A percentile compares a stretch with the other conserved stretches of the same genome.
phyloP scores from a whole-genome alignment of 805 yeast genomes.

The Cyberlindnera lachancei region DNA sequence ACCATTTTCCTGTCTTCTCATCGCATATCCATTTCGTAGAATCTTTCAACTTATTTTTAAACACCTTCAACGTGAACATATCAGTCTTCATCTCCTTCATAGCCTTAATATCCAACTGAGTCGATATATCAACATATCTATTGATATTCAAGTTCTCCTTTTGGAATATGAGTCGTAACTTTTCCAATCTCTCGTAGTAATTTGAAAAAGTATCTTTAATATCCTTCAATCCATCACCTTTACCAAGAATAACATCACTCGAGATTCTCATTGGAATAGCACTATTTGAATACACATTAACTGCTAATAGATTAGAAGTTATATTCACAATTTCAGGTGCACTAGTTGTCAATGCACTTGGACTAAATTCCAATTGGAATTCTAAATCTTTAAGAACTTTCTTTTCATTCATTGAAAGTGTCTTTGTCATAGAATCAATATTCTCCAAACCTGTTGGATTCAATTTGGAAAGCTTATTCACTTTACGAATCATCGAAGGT shows the following conservation, averaged over 20 bases:
- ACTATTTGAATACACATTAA: slow-evolving; percentile 27
- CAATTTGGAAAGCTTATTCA: slow-evolving; percentile 27
- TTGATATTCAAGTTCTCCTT: slow-evolving; percentile 3
- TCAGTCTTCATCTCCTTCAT: slow-evolving; percentile 15
- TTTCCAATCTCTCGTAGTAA: slow-evolving; percentile 8
- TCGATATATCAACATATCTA: slow-evolving; percentile 9
- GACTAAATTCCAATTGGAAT: slow-evolving; percentile 23
- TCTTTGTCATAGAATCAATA: slow-evolving; percentile 22
- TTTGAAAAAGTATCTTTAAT: slow-evolving; percentile 20
- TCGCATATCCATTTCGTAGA: slow-evolving; percentile 19
- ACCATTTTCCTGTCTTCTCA: slow-evolving; percentile 4
- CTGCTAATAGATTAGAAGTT: slow-evolving; percentile 25
- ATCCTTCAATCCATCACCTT: slow-evolving; percentile 13
- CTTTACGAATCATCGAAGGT: slow-evolving; percentile 30
- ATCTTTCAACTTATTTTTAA: slow-evolving; percentile 20
- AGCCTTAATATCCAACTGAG: slow-evolving; percentile 14
- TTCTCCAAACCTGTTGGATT: slow-evolving; percentile 29
- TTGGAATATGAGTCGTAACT: slow-evolving; percentile 13
- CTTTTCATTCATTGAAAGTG: slow-evolving; percentile 24
- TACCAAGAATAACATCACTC: slow-evolving; percentile 22
- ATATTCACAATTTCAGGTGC: slow-evolving; percentile 27
- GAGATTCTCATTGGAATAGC: slow-evolving; percentile 37
- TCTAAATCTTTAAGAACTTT: slow-evolving; percentile 21
- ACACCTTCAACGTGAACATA: slow-evolving; percentile 12
- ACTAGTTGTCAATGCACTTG: slow-evolving; percentile 16